Evolutionary conservation across 257 asterid genomes (phyloP), one percentile per base, ranked within the genome.

Genomic region (Penstemon eatonii): DNA sequence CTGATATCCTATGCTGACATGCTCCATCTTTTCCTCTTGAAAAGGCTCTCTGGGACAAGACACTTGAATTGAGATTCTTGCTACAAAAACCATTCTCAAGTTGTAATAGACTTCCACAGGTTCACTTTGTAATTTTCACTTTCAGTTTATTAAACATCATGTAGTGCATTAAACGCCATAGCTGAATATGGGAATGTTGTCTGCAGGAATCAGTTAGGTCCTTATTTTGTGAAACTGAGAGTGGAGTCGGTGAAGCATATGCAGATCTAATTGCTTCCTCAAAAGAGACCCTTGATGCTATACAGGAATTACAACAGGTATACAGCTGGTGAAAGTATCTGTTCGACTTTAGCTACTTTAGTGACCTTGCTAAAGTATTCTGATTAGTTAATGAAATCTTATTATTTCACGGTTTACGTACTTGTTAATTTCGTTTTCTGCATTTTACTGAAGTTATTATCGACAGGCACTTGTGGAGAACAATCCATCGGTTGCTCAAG

Each of bases 41-140:
- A 71, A 73, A 94, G 99, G 91, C 89, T 72, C 91, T 94, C 25
- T 94, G 99, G 96, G 95, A 94, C 79, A 94, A 87, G 96, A 65
- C 93, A 46, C 99, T 94, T 36, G 99, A 94, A 72, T 67, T 87
- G 74, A 86, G 99, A 80, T 85, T 91, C 88, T 81, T 87, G 93
- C 84, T 94, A 76, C 97, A 94, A 78, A 94, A 86, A 69, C 65
- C 97, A 25, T 94, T 83, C 74, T 81, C 96, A 49, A 86, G 80
- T 72, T 86, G 90, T 64, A 91, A 94, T 78, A 84, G 97, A 77
- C 96, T 94, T 80, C 99, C 99, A 7, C 95, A 86, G 97, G 99
- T 94, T 75, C 58, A 66, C 33, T 63, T 71, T 46, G 56, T 60
- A 59, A 69, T 62, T 73, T 37, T 56, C 49, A 43, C 1, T 52